Evolutionary conservation across 2,329 filamentous ascomycete genomes (phyloP).

Genomic region (Fusarium vanettenii): DNA sequence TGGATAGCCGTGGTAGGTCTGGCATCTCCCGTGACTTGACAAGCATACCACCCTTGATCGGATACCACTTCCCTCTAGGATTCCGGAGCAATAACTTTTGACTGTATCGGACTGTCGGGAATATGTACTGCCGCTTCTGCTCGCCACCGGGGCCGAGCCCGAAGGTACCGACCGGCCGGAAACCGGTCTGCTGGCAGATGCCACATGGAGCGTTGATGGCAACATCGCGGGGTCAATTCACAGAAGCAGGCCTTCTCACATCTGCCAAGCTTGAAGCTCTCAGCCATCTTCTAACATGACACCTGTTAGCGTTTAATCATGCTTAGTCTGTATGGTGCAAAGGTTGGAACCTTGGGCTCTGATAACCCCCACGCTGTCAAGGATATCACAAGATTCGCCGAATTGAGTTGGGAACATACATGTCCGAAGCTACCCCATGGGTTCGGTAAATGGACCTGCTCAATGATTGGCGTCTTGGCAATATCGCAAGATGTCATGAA

Average conservation of each 20-base stretch:
- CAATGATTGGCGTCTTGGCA: not conserved
- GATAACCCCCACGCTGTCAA: not conserved
- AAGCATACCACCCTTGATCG: not conserved
- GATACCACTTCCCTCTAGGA: not conserved
- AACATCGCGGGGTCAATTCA: not conserved
- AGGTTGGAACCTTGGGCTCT: not conserved
- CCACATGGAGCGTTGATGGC: not conserved
- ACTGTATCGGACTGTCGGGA: not conserved
- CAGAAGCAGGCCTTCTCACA: not conserved
- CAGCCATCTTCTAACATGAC: not conserved
- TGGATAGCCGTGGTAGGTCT: not conserved
- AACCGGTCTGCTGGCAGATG: not conserved
- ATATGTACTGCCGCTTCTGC: not conserved
- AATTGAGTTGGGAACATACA: not conserved
- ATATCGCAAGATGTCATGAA: slow-evolving; percentile 6
- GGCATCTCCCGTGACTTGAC: not conserved
- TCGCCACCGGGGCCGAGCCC: not conserved
- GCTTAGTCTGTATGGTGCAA: not conserved
- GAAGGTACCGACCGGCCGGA: not conserved
- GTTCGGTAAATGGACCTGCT: not conserved
- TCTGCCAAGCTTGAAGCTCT: not conserved
- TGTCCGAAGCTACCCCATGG: not conserved
- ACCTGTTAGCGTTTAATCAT: not conserved
- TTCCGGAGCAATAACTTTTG: not conserved
- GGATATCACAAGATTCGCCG: not conserved